Conservation (phyloP, 306 rosid species). For the Pueraria montana region DNA sequence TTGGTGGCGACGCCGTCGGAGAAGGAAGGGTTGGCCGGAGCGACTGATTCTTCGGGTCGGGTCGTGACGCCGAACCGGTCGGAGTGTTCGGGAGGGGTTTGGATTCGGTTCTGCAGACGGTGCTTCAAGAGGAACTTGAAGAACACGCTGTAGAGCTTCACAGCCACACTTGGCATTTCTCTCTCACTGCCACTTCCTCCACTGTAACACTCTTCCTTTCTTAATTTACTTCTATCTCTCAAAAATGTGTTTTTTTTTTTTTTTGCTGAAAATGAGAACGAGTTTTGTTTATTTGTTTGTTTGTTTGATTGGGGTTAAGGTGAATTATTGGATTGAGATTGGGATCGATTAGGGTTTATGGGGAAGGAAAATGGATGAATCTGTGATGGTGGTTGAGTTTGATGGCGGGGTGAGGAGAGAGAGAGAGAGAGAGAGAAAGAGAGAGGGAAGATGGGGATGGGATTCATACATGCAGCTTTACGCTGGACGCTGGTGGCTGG, state of each 20-base stretch:
- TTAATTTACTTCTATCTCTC: no score
- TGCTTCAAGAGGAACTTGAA: conserved; percentile 99
- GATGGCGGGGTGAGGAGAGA: conserved; percentile 45
- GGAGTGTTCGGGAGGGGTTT: conserved; percentile 67
- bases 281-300: no score
- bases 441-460: conserved; percentile 27
- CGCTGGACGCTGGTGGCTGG: conserved; percentile 10
- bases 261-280: no score
- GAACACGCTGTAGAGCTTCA: conserved; percentile 97
- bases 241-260: no score
- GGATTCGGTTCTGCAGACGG: conserved; percentile 93
- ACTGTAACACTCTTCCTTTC: neutral
- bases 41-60: conserved; percentile 87
- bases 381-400: conserved; percentile 50
- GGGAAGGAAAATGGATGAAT: conserved; percentile 44
- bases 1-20: conserved; percentile 91
- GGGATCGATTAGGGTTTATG: conserved; percentile 40
- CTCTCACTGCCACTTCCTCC: conserved; percentile 4
- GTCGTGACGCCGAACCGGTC: conserved; percentile 81
- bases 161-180: conserved; percentile 98
- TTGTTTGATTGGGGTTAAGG: no score
- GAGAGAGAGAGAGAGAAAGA: conserved; percentile 11
- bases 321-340: neutral
- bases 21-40: conserved; percentile 79
- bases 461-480: conserved; percentile 39